Base-by-base conservation (phyloP, 2,329 filamentous ascomycete species). In the Metarhizium robertsii region DNA sequence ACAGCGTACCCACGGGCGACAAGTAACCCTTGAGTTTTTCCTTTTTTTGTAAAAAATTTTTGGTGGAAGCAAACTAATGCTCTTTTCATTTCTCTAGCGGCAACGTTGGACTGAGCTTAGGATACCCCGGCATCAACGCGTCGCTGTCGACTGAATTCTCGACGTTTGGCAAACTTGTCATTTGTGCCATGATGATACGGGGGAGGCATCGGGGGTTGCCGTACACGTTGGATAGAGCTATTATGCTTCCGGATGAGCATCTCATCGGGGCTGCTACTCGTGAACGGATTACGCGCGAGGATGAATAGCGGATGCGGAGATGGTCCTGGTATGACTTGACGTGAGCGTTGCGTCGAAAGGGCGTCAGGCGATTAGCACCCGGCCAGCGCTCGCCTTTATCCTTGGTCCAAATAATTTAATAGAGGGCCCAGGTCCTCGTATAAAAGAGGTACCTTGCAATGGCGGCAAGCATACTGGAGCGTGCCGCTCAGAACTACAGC, bases 121-220 rank as follows among this genome's bases (percentile, higher is more conserved):
- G 70, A 11, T 62, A 70, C 42, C 68, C 70, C 0, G 60, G 56
- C 3, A 65, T 66, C 11, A 54, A 55, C 10, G 61, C 64, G 1
- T 69, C 69, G 0, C 62, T 71, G 16, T 64, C 62, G 42, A 67
- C 64, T 14, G 53, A 65, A 45, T 69, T 70, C n/a, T 60, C 60
- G 1, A 65, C 60, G 0, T 68, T 69, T 32, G 66, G 69, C 58
- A 72, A 72, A 56, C 54, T 72, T 0, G 62, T 72, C 47, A 62
- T 72, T n/a, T 71, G 69, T 51, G 63, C 63, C 40, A 69, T 70
- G 65, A 72, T 72, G 70, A 63, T 72, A 29, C 65, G 70, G 16
- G 70, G 70, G 2, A 66, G 70, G 1, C 70, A 72, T 47, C 64
- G 70, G 1, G 66, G 66, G 0, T 60, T 72, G 10, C 69, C 69